Conservation (phyloP, 805 yeast genomes). For the Candida golubevii region DNA sequence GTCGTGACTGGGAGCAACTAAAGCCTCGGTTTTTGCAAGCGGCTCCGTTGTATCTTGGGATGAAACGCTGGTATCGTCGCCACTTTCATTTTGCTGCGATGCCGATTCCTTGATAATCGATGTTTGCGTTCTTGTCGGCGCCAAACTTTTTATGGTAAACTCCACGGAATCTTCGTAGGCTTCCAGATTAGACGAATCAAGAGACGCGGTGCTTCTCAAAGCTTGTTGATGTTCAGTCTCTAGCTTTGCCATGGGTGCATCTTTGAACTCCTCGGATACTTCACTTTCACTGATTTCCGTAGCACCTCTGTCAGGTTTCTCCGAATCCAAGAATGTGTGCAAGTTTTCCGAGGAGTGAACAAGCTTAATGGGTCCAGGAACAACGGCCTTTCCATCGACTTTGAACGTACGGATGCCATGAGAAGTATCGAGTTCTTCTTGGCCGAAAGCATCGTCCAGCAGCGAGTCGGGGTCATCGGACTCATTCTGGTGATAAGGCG, state of each 20-base stretch:
- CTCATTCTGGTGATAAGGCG: neutral
- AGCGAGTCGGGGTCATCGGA: neutral
- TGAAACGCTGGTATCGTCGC: neutral
- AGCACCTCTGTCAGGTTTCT: neutral
- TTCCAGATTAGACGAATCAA: slow-evolving; percentile 5
- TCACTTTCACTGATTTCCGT: too few species aligned
- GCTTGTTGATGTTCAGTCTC: slow-evolving; percentile 5
- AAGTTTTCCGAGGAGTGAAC: slow-evolving; percentile 5
- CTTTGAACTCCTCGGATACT: neutral
- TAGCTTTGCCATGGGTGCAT: neutral
- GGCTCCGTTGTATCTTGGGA: neutral
- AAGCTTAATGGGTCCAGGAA: slow-evolving; percentile 11
- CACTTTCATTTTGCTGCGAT: neutral
- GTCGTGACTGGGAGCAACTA: neutral
- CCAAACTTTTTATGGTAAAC: slow-evolving; percentile 15
- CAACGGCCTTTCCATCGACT: slow-evolving; percentile 8
- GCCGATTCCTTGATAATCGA: neutral
- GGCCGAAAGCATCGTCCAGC: neutral
- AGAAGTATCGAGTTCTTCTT: slow-evolving; percentile 3
- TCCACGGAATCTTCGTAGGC: slow-evolving; percentile 17
- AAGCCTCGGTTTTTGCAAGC: neutral
- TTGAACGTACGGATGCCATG: slow-evolving; percentile 5
- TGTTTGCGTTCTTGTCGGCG: slow-evolving; percentile 12
- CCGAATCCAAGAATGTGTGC: neutral
- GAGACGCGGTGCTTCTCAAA: neutral